A percentile compares a stretch with the other conserved stretches of the same genome.
Evolutionary conservation across 2,329 filamentous ascomycete genomes (phyloP).

Genomic region (Botrytis galanthina): DNA sequence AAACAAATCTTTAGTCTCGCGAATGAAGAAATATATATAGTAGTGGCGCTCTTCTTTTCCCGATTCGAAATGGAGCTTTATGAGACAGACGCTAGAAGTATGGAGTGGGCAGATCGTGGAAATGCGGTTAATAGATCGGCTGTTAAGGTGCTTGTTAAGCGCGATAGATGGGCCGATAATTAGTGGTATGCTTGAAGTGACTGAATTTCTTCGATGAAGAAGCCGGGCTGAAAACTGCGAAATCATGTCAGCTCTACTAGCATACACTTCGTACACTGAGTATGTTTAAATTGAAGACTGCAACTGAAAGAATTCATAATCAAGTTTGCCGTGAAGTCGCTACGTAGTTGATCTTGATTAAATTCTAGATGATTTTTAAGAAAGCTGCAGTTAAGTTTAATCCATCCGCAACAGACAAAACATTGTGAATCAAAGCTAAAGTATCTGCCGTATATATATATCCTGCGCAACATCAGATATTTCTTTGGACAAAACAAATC

Average conservation of each 20-base stretch:
- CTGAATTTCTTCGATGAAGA: neutral
- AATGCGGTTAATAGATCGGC: neutral
- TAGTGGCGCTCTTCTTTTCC: neutral
- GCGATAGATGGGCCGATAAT: conserved; percentile 2
- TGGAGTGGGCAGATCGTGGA: conserved; percentile 4
- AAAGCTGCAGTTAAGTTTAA: neutral
- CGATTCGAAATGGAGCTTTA: conserved; percentile 9
- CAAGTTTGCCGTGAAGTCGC: neutral
- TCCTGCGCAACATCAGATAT: accelerated
- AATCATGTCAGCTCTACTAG: neutral
- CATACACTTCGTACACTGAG: neutral
- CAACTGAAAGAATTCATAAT: accelerated
- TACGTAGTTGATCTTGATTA: too few relatives aligned
- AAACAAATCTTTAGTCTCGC: neutral
- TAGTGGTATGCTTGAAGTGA: neutral
- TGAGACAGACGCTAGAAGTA: neutral
- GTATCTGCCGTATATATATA: neutral
- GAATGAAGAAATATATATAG: neutral
- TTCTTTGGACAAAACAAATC: neutral
- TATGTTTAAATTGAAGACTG: neutral
- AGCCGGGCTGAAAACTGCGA: neutral
- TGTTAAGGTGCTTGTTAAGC: neutral
- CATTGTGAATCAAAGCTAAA: neutral
- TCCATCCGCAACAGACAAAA: neutral
- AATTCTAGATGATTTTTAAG: too few relatives aligned